Percentiles rank a stretch among this genome's conserved stretches.
Evolutionary conservation across 1,284 basidiomycete species (phyloP).

Genomic region (Ganoderma multipileum): DNA sequence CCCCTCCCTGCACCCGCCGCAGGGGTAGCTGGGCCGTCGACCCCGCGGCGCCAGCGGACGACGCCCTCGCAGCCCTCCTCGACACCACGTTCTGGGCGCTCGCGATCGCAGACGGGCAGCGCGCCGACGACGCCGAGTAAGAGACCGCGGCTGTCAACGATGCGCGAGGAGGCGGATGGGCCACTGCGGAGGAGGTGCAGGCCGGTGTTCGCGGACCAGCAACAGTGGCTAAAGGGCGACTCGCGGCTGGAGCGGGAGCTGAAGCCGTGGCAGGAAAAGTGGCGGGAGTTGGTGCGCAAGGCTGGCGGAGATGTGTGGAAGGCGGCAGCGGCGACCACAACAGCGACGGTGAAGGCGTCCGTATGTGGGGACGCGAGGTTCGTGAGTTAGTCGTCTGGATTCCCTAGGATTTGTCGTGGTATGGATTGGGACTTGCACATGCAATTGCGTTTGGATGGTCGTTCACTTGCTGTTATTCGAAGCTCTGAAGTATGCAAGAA

Average conservation of each 20-base stretch:
- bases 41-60: conserved; percentile 28
- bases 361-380: neutral
- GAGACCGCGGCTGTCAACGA: conserved; percentile 16
- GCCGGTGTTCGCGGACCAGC: conserved; percentile 36
- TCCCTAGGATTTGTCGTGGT: neutral
- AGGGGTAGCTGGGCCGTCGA: conserved; percentile 25
- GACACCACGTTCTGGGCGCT: conserved; percentile 20
- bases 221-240: conserved; percentile 38
- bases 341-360: neutral
- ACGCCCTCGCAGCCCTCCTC: conserved; percentile 25
- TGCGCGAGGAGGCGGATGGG: conserved; percentile 25
- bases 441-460: no score
- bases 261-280: conserved; percentile 29
- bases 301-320: conserved; percentile 29
- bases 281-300: conserved; percentile 26
- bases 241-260: conserved; percentile 33
- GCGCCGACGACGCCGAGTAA: conserved; percentile 15
- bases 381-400: neutral
- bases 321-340: conserved; percentile 12
- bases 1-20: conserved; percentile 1
- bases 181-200: conserved; percentile 28
- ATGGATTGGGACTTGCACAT: neutral
- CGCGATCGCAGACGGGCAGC: conserved; percentile 6
- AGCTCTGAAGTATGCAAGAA: neutral
- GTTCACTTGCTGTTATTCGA: neutral